Evolutionary conservation across 1,284 basidiomycete genomes (phyloP).

Genomic region (Cutaneotrichosporon cutaneum): DNA sequence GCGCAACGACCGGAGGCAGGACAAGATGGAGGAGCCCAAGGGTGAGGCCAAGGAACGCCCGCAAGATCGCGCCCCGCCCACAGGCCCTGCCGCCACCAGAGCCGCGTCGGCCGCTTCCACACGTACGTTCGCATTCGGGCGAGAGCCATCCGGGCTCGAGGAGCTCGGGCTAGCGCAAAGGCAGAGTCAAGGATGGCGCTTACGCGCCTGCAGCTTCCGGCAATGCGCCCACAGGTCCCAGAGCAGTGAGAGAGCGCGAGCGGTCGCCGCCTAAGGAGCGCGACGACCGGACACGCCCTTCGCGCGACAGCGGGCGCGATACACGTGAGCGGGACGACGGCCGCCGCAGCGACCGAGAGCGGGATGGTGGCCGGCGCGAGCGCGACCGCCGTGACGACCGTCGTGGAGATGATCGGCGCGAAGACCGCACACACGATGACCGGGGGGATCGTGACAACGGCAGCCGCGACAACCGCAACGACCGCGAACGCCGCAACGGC

Average conservation of each 20-base stretch:
- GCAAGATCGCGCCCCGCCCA: background rate
- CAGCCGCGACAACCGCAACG: background rate
- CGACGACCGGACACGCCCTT: background rate
- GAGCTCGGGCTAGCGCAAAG: conserved; percentile 1
- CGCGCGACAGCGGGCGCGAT: background rate
- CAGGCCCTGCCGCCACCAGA: conserved; percentile 3
- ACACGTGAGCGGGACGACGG: background rate
- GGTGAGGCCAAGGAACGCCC: background rate
- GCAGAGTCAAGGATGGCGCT: conserved; percentile 5
- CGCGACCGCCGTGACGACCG: background rate
- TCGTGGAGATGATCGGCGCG: background rate
- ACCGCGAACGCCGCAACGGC: background rate
- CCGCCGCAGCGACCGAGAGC: background rate
- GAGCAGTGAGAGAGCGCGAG: background rate
- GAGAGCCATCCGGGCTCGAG: background rate
- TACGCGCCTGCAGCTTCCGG: conserved; percentile 1
- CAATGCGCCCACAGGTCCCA: background rate
- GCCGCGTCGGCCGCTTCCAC: background rate
- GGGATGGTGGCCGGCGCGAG: background rate
- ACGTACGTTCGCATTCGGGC: conserved; percentile 1
- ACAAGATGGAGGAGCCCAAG: background rate
- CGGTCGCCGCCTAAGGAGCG: background rate
- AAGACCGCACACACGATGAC: background rate
- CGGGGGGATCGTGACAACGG: background rate
- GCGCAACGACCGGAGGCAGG: no score